Conservation (phyloP, 176 grass and related monocot species). For the Hsuehochloa calcarea region DNA sequence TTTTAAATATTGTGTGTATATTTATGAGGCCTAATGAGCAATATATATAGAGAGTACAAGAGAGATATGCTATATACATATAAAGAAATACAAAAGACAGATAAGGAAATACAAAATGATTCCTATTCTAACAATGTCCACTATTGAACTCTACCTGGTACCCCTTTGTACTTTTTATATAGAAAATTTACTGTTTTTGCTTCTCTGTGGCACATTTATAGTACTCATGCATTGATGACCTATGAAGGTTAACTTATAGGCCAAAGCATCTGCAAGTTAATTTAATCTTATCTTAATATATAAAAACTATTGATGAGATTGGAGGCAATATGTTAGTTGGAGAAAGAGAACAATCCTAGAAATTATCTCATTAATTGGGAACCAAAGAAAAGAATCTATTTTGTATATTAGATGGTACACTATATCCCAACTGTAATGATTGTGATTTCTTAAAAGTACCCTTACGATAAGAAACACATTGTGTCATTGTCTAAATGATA, state of each 20-base stretch:
- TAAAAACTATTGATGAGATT: background rate
- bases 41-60: too few relatives aligned
- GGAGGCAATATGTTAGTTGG: background rate
- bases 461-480: background rate
- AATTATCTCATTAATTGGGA: conserved; percentile 1
- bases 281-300: background rate
- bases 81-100: too few relatives aligned
- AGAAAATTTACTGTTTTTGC: background rate
- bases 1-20: too few relatives aligned
- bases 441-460: background rate
- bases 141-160: background rate
- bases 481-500: conserved; percentile 5
- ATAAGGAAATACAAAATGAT: too few relatives aligned
- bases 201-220: background rate
- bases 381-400: background rate
- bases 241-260: background rate
- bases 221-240: background rate
- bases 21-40: too few relatives aligned
- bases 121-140: too few relatives aligned
- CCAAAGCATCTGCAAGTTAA: background rate
- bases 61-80: too few relatives aligned
- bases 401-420: background rate
- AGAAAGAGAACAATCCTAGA: background rate
- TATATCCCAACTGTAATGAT: background rate
- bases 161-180: background rate